These are phyloP conservation scores for Nicotiana sylvestris DNA, from an alignment of 257 asterid species.

Conservation along the genomic window DNA sequence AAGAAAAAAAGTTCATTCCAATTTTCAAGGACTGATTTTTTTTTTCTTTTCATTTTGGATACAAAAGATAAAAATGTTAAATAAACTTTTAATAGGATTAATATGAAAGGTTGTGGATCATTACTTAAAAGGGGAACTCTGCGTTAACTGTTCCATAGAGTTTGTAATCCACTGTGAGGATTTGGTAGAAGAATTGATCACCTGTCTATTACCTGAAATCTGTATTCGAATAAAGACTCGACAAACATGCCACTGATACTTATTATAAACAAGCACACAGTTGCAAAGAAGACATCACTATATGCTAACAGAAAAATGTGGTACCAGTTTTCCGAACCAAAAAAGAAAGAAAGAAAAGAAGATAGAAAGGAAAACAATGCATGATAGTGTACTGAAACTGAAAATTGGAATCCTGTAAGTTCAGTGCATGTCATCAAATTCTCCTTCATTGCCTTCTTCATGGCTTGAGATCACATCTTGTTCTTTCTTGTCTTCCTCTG, in stretches of 20 bases:
- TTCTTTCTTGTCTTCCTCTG: background rate
- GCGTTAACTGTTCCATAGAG: no score
- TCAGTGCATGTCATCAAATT: background rate
- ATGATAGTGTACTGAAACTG: background rate
- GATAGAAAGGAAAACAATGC: background rate
- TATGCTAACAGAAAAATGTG: background rate
- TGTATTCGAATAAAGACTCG: background rate
- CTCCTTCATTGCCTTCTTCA: background rate
- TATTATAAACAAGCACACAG: background rate
- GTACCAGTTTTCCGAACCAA: background rate
- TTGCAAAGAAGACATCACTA: no score
- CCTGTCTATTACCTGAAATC: background rate
- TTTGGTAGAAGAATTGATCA: background rate
- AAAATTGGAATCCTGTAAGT: background rate
- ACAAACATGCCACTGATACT: background rate
- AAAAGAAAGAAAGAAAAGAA: background rate
- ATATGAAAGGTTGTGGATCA: no score
- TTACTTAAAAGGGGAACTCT: no score
- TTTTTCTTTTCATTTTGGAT: no score
- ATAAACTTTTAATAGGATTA: no score
- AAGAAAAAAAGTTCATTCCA: no score
- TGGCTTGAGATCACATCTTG: background rate
- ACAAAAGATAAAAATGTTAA: no score
- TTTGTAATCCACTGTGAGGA: no score
- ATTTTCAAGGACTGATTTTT: no score